Conservation (phyloP, 331 rosid species). For the Pyracantha coccinea region DNA sequence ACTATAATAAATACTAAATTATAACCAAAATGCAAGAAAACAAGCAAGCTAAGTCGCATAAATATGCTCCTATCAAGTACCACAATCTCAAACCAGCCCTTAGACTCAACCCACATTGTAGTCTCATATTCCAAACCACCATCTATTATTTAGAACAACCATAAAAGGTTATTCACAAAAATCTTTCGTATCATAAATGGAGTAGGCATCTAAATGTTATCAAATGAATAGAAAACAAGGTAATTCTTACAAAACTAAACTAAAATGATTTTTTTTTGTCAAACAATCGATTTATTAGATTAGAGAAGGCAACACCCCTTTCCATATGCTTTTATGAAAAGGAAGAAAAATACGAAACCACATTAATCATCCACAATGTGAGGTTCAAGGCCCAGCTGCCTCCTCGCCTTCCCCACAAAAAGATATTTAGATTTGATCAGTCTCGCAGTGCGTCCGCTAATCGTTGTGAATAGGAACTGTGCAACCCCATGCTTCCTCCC, state of each 20-base stretch:
- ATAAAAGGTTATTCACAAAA: no score
- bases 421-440: constrained; percentile 61
- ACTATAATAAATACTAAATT: no score
- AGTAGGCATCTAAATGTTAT: neutral
- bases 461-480: constrained; percentile 45
- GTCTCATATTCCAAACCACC: neutral
- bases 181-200: no score
- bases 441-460: constrained; percentile 52
- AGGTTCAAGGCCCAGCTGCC: constrained; percentile 46
- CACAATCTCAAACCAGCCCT: no score
- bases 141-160: neutral
- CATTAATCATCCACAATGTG: neutral
- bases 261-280: neutral
- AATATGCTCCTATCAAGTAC: no score
- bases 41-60: no score
- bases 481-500: constrained; percentile 74
- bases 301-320: no score
- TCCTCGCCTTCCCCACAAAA: constrained; percentile 67
- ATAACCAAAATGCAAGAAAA: no score
- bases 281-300: no score
- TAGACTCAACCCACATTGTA: neutral
- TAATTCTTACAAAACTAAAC: neutral
- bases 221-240: no score
- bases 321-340: no score
- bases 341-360: neutral